Percentiles rank a stretch among this genome's conserved stretches.
These are phyloP conservation scores for Lomentospora prolificans DNA, from an alignment of 2,329 filamentous ascomycete species.

Conservation along the genomic window DNA sequence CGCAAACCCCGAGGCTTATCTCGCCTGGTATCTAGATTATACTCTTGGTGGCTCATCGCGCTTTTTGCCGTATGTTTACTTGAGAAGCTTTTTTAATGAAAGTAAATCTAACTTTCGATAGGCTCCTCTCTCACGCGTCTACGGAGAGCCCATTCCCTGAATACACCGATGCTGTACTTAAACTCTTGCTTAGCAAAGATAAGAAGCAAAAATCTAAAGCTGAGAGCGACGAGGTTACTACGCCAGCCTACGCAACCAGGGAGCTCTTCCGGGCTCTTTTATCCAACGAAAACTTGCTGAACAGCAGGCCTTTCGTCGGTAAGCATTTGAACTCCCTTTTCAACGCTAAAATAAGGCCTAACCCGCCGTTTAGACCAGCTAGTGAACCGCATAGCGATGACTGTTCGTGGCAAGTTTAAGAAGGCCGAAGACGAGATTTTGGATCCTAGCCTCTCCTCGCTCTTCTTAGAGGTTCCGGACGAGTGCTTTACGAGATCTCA, in stretches of 20 bases:
- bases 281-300: slow-evolving; percentile 13
- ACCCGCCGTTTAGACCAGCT: too few relatives aligned
- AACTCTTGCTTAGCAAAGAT: not conserved
- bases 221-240: not conserved
- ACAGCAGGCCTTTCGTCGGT: slow-evolving; percentile 10
- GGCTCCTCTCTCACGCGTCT: slow-evolving; percentile 10
- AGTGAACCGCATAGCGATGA: slow-evolving; percentile 8
- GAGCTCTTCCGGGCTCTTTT: slow-evolving; percentile 9
- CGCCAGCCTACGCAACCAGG: not conserved
- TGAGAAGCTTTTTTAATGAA: not conserved
- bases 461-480: slow-evolving; percentile 9
- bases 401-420: slow-evolving; percentile 2
- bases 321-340: not conserved
- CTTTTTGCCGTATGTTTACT: slow-evolving; percentile 3
- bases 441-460: not conserved
- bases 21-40: slow-evolving; percentile 5
- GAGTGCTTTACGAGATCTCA: slow-evolving; percentile 12
- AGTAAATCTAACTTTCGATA: not conserved
- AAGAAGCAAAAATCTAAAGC: slow-evolving; percentile 2
- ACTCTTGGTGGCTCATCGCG: not conserved
- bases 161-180: not conserved
- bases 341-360: not conserved
- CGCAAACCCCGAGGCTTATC: not conserved
- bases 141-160: not conserved
- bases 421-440: not conserved